A percentile compares a stretch with the other conserved stretches of the same genome.
These are phyloP conservation scores for Brettanomyces bruxellensis DNA, from an alignment of 805 yeast genomes.

Conservation along the genomic window DNA sequence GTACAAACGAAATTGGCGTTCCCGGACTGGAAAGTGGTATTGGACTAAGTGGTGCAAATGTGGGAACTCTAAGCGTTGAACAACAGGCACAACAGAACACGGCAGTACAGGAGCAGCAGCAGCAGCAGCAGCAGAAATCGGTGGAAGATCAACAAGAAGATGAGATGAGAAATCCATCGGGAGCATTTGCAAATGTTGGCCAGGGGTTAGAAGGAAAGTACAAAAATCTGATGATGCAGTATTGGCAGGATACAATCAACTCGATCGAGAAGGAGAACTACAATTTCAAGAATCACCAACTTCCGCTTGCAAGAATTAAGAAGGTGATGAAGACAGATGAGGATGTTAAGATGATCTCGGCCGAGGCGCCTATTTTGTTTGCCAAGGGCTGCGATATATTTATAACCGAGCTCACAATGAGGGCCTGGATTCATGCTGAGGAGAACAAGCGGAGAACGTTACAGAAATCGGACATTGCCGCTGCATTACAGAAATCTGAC, in stretches of 20 bases:
- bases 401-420: constrained; percentile 93
- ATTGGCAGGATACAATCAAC: constrained; percentile 95
- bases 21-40: background rate
- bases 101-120: background rate
- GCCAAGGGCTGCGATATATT: constrained; percentile 98
- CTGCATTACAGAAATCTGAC: constrained; percentile 87
- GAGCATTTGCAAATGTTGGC: constrained; percentile 65
- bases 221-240: constrained; percentile 84
- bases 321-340: constrained; percentile 98
- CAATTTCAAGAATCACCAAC: constrained; percentile 87
- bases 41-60: background rate
- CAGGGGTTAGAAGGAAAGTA: constrained; percentile 82
- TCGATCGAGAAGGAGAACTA: constrained; percentile 82
- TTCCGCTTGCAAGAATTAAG: constrained; percentile 93
- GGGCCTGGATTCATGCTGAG: constrained; percentile 99
- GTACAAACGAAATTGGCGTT: background rate
- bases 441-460: constrained; percentile 90
- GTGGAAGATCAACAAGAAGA: constrained; percentile 12
- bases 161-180: constrained; percentile 26
- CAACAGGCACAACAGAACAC: background rate
- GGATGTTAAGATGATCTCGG: constrained; percentile 94
- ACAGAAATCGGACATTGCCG: constrained; percentile 91
- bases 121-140: constrained; percentile 1
- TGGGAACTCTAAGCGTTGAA: background rate
- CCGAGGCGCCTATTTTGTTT: constrained; percentile 95